Percentiles rank a stretch among this genome's conserved stretches.
Evolutionary conservation across 768 basidiomycete genomes (phyloP).

Genomic region (Lactarius psammicola): DNA sequence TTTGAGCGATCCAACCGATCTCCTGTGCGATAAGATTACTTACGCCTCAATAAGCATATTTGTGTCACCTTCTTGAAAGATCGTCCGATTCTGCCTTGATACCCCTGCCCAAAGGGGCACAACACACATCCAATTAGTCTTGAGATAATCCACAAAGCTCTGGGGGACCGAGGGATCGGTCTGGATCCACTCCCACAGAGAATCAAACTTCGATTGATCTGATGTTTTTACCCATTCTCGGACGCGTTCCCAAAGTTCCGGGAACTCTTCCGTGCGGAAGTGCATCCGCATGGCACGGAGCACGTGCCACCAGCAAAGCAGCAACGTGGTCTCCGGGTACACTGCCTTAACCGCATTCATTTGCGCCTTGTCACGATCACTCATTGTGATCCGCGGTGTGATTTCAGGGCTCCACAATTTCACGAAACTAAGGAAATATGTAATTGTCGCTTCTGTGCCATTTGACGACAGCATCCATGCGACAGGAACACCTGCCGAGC

Average conservation of each 20-base stretch:
- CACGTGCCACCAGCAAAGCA: conserved; percentile 15
- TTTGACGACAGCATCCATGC: background rate
- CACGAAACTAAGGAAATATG: background rate
- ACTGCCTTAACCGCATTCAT: background rate
- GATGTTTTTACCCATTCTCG: background rate
- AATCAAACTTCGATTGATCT: background rate
- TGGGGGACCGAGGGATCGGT: background rate
- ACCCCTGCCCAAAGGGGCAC: no score
- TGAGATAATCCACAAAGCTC: background rate
- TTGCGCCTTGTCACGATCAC: conserved; percentile 3
- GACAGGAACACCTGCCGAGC: conserved; percentile 5
- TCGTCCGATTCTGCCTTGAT: background rate
- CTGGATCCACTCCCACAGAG: background rate
- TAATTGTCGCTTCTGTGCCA: background rate
- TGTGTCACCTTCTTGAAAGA: conserved; percentile 12
- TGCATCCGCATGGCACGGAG: conserved; percentile 3
- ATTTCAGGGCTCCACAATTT: background rate
- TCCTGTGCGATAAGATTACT: background rate
- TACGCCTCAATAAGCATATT: conserved; percentile 16
- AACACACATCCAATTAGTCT: background rate
- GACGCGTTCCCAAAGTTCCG: background rate
- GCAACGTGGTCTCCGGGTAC: background rate
- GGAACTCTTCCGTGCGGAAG: background rate
- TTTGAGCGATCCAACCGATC: background rate
- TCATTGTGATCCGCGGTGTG: background rate